Conservation (phyloP, 2,329 filamentous ascomycete genomes). For the Fusarium lyarnte region DNA sequence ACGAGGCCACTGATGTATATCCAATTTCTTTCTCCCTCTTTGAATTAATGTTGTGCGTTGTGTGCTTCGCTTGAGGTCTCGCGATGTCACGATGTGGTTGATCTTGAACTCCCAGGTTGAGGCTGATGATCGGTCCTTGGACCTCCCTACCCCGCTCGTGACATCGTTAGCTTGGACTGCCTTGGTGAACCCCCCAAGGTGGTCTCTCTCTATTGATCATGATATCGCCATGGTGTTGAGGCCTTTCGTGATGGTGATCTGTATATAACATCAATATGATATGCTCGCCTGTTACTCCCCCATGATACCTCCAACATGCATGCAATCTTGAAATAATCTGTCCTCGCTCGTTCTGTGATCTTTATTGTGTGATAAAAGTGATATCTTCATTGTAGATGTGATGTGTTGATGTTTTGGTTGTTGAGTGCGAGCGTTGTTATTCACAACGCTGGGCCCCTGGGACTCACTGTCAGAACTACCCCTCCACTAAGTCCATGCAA, state of each 20-base stretch:
- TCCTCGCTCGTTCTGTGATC: rapidly evolving
- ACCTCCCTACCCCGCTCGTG: background rate
- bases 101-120: background rate
- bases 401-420: background rate
- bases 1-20: background rate
- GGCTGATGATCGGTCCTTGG: background rate
- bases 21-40: background rate
- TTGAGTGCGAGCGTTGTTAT: slow-evolving; percentile 2
- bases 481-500: slow-evolving; percentile 4
- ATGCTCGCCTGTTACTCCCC: background rate
- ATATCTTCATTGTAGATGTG: rapidly evolving
- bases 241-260: background rate
- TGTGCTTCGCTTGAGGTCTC: background rate
- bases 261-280: background rate
- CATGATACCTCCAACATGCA: background rate
- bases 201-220: background rate
- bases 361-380: rapidly evolving
- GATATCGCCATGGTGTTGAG: slow-evolving; percentile 15
- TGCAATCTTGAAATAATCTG: background rate
- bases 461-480: background rate
- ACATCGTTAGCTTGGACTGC: background rate
- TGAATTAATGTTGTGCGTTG: slow-evolving; percentile 22
- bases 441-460: slow-evolving; percentile 12
- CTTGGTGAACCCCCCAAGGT: rapidly evolving
- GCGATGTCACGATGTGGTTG: background rate